These are phyloP conservation scores for Geum urbanum DNA, from an alignment of 306 rosid genomes.

Conservation along the genomic window DNA sequence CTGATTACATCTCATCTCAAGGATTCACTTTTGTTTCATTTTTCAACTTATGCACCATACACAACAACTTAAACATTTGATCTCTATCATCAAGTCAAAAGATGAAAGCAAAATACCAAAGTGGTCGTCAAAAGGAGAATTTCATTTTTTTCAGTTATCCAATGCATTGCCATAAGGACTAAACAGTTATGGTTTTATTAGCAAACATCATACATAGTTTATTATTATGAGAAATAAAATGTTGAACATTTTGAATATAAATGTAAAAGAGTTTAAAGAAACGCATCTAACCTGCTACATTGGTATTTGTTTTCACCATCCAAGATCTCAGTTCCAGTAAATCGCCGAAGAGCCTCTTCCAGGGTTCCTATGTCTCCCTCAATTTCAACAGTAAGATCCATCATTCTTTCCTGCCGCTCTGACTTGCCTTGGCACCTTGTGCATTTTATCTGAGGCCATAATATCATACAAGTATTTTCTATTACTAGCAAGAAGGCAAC, in stretches of 20 bases:
- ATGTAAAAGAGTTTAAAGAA: slow-evolving; percentile 8
- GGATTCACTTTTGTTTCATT: not conserved
- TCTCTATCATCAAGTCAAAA: not conserved
- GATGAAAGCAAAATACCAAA: not conserved
- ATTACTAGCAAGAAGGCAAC: not conserved
- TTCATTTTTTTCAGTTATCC: not conserved
- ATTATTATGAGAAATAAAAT: not conserved
- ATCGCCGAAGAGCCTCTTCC: slow-evolving; percentile 72
- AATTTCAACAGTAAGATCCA: slow-evolving; percentile 95
- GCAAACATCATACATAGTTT: not conserved
- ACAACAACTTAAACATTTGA: not conserved
- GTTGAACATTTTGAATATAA: not conserved
- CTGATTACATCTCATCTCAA: not conserved
- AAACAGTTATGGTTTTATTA: not conserved
- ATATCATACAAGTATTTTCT: slow-evolving; percentile 20
- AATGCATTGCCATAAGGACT: not conserved
- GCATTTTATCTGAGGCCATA: slow-evolving; percentile 71
- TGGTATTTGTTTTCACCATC: slow-evolving; percentile 96
- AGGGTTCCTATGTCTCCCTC: slow-evolving; percentile 86
- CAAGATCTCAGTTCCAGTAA: slow-evolving; percentile 76
- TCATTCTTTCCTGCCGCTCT: slow-evolving; percentile 91
- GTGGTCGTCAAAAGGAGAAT: not conserved
- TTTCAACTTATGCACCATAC: not conserved
- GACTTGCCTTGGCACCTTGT: slow-evolving; percentile 86
- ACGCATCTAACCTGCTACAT: slow-evolving; percentile 71